Evolutionary conservation across 495 filamentous ascomycete genomes (phyloP).

Genomic region (Penicillium mononematosum): DNA sequence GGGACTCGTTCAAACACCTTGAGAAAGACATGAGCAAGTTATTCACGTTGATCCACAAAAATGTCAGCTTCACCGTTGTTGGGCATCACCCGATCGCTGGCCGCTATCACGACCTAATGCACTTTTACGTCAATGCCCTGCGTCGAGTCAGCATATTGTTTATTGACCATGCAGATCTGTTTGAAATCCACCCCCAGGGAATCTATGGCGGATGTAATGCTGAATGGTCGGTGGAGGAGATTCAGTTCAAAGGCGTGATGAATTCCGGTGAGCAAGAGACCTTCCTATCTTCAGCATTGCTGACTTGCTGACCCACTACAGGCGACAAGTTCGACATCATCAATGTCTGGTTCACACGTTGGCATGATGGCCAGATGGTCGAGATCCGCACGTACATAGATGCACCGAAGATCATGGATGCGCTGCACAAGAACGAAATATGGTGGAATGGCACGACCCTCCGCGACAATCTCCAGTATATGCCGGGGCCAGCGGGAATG

Average conservation of each 20-base stretch:
- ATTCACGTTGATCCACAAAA: conserved; percentile 37
- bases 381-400: conserved; percentile 41
- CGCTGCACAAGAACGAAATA: conserved; percentile 36
- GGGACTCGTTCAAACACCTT: conserved; percentile 37
- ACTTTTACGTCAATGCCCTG: conserved; percentile 41
- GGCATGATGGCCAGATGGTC: conserved; percentile 36
- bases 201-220: conserved; percentile 39
- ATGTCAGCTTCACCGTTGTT: conserved; percentile 37
- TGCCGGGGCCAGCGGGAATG: conserved; percentile 41
- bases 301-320: conserved; percentile 12
- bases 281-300: neutral
- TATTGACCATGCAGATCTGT: conserved; percentile 34
- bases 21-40: conserved; percentile 40
- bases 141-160: conserved; percentile 35
- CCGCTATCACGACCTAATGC: conserved; percentile 35
- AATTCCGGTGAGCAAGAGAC: conserved; percentile 32
- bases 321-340: conserved; percentile 35
- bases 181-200: conserved; percentile 35
- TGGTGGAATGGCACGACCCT: conserved; percentile 38
- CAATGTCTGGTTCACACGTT: conserved; percentile 42
- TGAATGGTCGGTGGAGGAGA: conserved; percentile 37
- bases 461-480: conserved; percentile 34
- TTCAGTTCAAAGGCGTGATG: conserved; percentile 35
- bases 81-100: conserved; percentile 40
- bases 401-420: conserved; percentile 29